phyloP scores from a whole-genome alignment of 257 asterid species.

The Pogostemon cablin region DNA sequence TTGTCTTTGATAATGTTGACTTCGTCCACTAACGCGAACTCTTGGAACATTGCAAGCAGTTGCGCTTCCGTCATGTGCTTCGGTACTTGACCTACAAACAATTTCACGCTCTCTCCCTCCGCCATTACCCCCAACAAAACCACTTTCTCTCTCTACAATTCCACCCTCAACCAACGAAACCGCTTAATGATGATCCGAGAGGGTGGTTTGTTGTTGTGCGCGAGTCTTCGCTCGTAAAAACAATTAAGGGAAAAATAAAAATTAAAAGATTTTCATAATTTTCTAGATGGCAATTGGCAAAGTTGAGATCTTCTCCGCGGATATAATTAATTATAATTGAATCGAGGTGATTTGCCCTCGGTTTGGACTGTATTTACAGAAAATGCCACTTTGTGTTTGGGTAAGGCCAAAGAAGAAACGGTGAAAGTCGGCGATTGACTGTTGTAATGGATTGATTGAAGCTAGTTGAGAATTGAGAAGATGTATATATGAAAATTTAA shows the following conservation, averaged over 20 bases:
- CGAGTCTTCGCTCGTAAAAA: slow-evolving; percentile 54
- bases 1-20: slow-evolving; percentile 93
- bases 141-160: slow-evolving; percentile 32
- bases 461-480: slow-evolving; percentile 18
- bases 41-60: slow-evolving; percentile 67
- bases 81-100: slow-evolving; percentile 94
- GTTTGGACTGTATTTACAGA: slow-evolving; percentile 28
- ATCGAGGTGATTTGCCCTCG: slow-evolving; percentile 30
- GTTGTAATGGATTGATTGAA: slow-evolving; percentile 32
- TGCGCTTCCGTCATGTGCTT: slow-evolving; percentile 81
- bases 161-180: slow-evolving; percentile 23
- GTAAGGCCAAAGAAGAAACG: slow-evolving; percentile 30
- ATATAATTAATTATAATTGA: slow-evolving; percentile 39
- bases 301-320: slow-evolving; percentile 51
- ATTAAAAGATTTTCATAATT: slow-evolving; percentile 30
- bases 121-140: slow-evolving; percentile 58
- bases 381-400: slow-evolving; percentile 48
- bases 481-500: slow-evolving; percentile 29
- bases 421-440: slow-evolving; percentile 50
- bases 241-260: slow-evolving; percentile 28
- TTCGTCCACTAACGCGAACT: slow-evolving; percentile 77
- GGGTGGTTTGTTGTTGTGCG: slow-evolving; percentile 42
- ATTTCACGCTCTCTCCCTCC: slow-evolving; percentile 86
- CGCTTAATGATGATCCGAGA: slow-evolving; percentile 37
- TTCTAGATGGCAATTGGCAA: slow-evolving; percentile 37